Conservation (phyloP, 2,329 filamentous ascomycete genomes). For the Camillea tinctor region DNA sequence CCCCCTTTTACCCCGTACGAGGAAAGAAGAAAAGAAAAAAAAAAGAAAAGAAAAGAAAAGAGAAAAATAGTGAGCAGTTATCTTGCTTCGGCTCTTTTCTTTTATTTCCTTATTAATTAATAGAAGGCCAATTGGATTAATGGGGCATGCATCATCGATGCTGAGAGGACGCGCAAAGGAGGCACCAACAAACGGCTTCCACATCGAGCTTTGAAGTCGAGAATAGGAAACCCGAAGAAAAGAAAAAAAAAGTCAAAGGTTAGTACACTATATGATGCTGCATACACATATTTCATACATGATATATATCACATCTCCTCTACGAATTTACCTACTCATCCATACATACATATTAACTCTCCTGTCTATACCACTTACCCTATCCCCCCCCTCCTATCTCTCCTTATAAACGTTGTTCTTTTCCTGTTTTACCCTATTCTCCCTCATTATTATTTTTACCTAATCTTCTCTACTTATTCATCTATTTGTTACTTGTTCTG, state of each 20-base stretch:
- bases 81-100: constrained; percentile 5
- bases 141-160: constrained; percentile 23
- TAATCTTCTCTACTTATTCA: too few species aligned
- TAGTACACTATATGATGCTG: constrained; percentile 2
- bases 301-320: too few species aligned
- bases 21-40: too few species aligned
- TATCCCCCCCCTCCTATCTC: too few species aligned
- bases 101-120: constrained; percentile 19
- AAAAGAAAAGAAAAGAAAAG: background rate
- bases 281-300: constrained; percentile 6
- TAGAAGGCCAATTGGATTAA: constrained; percentile 29
- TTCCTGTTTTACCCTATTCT: too few species aligned
- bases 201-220: constrained; percentile 20
- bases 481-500: background rate
- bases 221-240: constrained; percentile 12
- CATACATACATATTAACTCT: constrained; percentile 6
- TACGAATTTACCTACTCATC: background rate
- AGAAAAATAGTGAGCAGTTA: constrained; percentile 13
- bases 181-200: constrained; percentile 6
- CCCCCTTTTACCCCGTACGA: constrained; percentile 9
- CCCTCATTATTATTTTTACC: too few species aligned
- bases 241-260: background rate
- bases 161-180: constrained; percentile 15
- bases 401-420: constrained; percentile 1
- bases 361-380: too few species aligned